Evolutionary conservation across 495 filamentous ascomycete genomes (phyloP).

Genomic region (Jackrogersella multiformis): DNA sequence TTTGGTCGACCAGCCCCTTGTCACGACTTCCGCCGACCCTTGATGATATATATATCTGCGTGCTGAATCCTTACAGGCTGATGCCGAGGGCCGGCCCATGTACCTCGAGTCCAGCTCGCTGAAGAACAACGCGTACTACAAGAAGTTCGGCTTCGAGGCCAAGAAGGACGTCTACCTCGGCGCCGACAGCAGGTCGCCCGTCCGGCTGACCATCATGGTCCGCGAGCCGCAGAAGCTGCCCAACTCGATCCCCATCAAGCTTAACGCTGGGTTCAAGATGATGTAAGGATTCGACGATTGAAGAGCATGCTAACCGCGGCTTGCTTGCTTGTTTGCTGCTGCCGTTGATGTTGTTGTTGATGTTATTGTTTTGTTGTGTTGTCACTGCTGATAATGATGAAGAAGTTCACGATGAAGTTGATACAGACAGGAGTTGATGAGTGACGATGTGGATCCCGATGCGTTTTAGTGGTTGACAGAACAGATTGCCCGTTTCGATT

Average conservation of each 20-base stretch:
- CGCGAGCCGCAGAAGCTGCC: conserved; percentile 64
- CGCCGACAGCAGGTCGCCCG: conserved; percentile 64
- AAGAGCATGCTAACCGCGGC: too few relatives aligned
- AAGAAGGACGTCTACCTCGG: conserved; percentile 66
- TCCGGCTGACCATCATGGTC: conserved; percentile 80
- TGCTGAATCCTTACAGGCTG: conserved; percentile 61
- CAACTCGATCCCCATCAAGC: conserved; percentile 48
- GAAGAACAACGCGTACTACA: conserved; percentile 73
- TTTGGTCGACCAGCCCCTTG: neutral
- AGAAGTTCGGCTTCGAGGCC: conserved; percentile 72
- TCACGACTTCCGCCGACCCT: neutral
- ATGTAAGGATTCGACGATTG: conserved; percentile 25
- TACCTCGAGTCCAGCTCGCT: conserved; percentile 80
- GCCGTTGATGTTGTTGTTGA: conserved; percentile 9
- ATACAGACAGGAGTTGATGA: too few relatives aligned
- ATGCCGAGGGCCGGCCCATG: conserved; percentile 66
- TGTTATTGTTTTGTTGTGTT: conserved; percentile 1
- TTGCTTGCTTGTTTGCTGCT: conserved; percentile 2
- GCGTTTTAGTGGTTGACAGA: conserved; percentile 12
- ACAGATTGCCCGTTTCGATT: conserved; percentile 7
- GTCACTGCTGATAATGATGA: conserved; percentile 16
- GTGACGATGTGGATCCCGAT: conserved; percentile 24
- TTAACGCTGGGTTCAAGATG: conserved; percentile 43
- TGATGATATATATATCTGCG: neutral
- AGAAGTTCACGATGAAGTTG: conserved; percentile 9